Evolutionary conservation across 202 grass and related monocot species (phyloP), one percentile per base, ranked within the genome.

Genomic region (Carex arenaria): DNA sequence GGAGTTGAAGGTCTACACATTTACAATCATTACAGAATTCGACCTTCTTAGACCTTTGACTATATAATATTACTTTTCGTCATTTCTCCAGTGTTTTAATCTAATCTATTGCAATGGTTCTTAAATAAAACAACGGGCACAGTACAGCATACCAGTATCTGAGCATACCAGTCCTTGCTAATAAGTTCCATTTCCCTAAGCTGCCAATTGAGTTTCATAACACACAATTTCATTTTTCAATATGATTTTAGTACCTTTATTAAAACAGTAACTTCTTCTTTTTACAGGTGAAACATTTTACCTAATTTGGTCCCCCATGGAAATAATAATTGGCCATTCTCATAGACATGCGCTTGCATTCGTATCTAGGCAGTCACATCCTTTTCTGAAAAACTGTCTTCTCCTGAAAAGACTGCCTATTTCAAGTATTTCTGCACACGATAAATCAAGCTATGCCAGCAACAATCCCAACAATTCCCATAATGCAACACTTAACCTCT

Each of bases 271-370:
- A 79, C 30, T 79, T 79, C 32, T 52, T 51, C 47, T 52, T 15
- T 81, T 59, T 13, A 40, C 61, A 81, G 79, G 79, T 81, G 11
- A 28, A 79, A 5, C 1, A 32, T 56, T 52, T 67, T 20, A 64
- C 42, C 22, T 81, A 66, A 66, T 32, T 53, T 61, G 43, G 40
- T 62, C 66, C 9, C 12, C 45, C 64, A 91, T 93, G 92, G 28
- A 91, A 83, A 78, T 90, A 72, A 83, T 86, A 34, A 82, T 87
- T 17, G 84, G 90, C 12, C 87, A 89, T 56, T 79, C 89, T 64
- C 86, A 95, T 47, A 78, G 88, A 71, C 88, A 91, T 85, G 81
- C 92, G 84, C 87, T 98, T 89, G 86, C 86, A 4, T 45, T 98
- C 31, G 87, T 93, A 53, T 97, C 92, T 79, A 88, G 87, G 1